phyloP scores from a whole-genome alignment of 805 yeast genomes.

The Cyberlindnera mycetangii region DNA sequence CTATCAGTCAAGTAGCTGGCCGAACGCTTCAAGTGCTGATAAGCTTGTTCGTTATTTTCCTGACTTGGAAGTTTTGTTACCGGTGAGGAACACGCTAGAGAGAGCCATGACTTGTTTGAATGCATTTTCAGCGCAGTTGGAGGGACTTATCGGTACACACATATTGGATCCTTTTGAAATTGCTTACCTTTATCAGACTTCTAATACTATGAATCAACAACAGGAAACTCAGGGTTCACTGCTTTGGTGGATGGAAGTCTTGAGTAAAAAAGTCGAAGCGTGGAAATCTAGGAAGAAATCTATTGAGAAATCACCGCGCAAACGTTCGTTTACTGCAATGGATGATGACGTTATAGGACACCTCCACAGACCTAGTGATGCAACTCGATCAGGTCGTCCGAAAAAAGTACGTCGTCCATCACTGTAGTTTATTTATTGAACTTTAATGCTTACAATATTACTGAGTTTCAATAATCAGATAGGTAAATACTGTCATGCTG shows the following conservation, averaged over 20 bases:
- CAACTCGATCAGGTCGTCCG: conserved; percentile 1
- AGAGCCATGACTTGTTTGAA: conserved; percentile 4
- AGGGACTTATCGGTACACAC: conserved; percentile 3
- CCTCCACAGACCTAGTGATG: conserved; percentile 5
- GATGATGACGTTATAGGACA: conserved; percentile 4
- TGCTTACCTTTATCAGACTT: conserved; percentile 1
- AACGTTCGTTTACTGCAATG: conserved; percentile 12
- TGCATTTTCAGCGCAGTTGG: conserved; percentile 6
- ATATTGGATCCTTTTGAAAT: background rate
- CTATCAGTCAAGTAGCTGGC: conserved; percentile 11
- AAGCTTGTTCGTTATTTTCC: conserved; percentile 10
- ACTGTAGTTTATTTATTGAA: background rate
- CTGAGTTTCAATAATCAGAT: background rate
- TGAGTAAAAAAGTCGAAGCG: conserved; percentile 4
- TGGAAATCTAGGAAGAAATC: conserved; percentile 2
- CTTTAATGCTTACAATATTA: background rate
- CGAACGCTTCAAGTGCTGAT: conserved; percentile 7
- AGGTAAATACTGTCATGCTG: too few species aligned
- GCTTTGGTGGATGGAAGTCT: conserved; percentile 7
- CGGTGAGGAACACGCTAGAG: conserved; percentile 4
- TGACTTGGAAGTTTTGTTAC: conserved; percentile 8
- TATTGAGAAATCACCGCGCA: conserved; percentile 8
- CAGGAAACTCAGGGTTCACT: background rate
- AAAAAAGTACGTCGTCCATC: conserved; percentile 11
- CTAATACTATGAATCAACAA: too few species aligned